Evolutionary conservation across 169 alveolate species (phyloP), one percentile per base, ranked within the genome.

Genomic region (Babesia ovata): DNA sequence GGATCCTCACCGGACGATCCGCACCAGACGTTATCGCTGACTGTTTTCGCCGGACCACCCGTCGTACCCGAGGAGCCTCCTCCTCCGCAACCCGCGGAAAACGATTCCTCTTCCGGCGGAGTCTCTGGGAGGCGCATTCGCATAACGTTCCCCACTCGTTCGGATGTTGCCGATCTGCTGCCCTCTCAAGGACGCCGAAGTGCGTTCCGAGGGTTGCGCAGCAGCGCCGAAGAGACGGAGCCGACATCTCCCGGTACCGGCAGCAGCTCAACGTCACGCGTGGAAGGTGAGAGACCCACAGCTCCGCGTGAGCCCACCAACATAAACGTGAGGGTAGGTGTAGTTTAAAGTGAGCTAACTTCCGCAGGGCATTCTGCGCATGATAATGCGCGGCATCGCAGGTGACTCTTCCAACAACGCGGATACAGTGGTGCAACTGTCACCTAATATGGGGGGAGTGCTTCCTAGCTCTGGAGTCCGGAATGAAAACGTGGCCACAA

Each of bases 321-420:
- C 56, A 52, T 67, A 28, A 67, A 67, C n/a, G 76, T 79, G 42
- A 59, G 87, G 84, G 87, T 79, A 52, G n/a, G 85, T 67, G 9
- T 12, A 0, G 2, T 8, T n/a, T 12, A 33, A 45, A 13, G 10
- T 22, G 4, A 10, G n/a, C 50, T 42, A 22, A 26, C n/a, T 39
- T 29, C 4, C n/a, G 59, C 63, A 73, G 89, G 79, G 73, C 2
- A 74, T 82, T 19, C 29, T 82, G 63, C 69, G 85, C 44, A 61
- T 82, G 79, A 73, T 82, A 28, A 63, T 82, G 75, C 78, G 85
- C 14, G 86, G 89, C 17, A 50, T 52, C 29, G n/a, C 53, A 0
- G 76, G 76, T 17, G 33, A 54, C 16, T 2, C 36, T 6, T 54
- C 60, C 8, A 36, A 10, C 8, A 67, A 29, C 39, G 39, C 66